These are phyloP conservation scores for Lactarius vividus DNA, from an alignment of 768 basidiomycete genomes.

Conservation along the genomic window DNA sequence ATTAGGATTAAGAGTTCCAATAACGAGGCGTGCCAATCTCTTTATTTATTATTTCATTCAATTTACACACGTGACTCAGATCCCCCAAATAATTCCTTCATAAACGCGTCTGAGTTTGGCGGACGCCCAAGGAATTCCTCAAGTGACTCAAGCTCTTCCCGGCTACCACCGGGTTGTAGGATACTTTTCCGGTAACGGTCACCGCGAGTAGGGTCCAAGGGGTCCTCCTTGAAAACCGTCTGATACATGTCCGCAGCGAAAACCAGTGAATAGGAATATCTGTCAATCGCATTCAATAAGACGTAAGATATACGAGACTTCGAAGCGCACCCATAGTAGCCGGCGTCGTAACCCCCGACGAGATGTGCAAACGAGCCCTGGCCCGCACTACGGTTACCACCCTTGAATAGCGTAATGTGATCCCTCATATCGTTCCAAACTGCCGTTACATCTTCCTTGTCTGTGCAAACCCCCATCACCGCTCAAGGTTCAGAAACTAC, in stretches of 20 bases:
- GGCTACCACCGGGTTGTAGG: conserved; percentile 67
- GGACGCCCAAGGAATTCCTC: conserved; percentile 35
- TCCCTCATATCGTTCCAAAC: conserved; percentile 77
- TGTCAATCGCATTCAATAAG: conserved; percentile 14
- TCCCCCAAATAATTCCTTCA: conserved; percentile 26
- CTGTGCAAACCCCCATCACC: conserved; percentile 35
- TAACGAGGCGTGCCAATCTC: no score
- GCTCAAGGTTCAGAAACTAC: neutral
- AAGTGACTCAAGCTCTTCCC: conserved; percentile 78
- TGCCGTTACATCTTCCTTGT: conserved; percentile 66
- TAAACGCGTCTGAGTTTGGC: conserved; percentile 27
- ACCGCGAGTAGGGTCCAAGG: conserved; percentile 66
- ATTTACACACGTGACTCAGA: neutral
- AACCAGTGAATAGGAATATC: conserved; percentile 67
- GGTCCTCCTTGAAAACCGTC: conserved; percentile 79
- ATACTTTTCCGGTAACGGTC: conserved; percentile 73
- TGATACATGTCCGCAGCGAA: conserved; percentile 60
- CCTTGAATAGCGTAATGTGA: conserved; percentile 65
- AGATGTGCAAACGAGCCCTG: conserved; percentile 79
- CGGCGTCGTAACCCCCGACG: conserved; percentile 66
- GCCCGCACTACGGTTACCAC: conserved; percentile 57
- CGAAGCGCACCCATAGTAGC: conserved; percentile 63
- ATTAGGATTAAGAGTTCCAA: neutral
- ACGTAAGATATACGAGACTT: neutral
- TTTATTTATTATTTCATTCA: neutral